Evolutionary conservation across 1,284 basidiomycete species (phyloP).

Genomic region (Ceratobasidium theobromae): DNA sequence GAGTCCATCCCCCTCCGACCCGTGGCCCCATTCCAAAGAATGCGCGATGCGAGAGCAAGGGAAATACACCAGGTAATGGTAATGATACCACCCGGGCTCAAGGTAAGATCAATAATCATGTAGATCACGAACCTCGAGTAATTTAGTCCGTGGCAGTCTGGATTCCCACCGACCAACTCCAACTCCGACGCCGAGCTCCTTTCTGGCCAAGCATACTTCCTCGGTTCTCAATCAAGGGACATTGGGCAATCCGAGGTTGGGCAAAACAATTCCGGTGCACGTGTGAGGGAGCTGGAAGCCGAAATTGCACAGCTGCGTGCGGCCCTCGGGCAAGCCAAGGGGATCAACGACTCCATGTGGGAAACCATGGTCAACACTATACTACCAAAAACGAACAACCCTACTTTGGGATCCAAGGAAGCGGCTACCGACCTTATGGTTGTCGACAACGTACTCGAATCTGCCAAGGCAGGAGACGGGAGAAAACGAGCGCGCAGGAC

Average conservation of each 20-base stretch:
- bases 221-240: constrained; percentile 47
- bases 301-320: constrained; percentile 66
- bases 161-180: neutral
- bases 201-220: constrained; percentile 34
- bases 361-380: constrained; percentile 59
- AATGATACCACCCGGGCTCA: constrained; percentile 55
- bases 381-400: constrained; percentile 16
- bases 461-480: neutral
- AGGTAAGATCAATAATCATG: constrained; percentile 62
- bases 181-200: constrained; percentile 13
- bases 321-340: constrained; percentile 76
- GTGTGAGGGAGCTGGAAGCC: constrained; percentile 65
- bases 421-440: constrained; percentile 16
- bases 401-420: neutral
- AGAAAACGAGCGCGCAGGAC: constrained; percentile 16
- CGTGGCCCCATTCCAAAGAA: constrained; percentile 68
- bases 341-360: constrained; percentile 90
- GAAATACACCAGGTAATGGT: constrained; percentile 67
- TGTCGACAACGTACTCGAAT: neutral
- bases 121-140: constrained; percentile 46
- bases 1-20: constrained; percentile 66
- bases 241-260: constrained; percentile 29
- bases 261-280: constrained; percentile 43
- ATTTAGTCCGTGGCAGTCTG: constrained; percentile 1
- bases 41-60: constrained; percentile 63